phyloP scores from a whole-genome alignment of 352 stramenopile genomes.

The Phytophthora pistaciae region DNA sequence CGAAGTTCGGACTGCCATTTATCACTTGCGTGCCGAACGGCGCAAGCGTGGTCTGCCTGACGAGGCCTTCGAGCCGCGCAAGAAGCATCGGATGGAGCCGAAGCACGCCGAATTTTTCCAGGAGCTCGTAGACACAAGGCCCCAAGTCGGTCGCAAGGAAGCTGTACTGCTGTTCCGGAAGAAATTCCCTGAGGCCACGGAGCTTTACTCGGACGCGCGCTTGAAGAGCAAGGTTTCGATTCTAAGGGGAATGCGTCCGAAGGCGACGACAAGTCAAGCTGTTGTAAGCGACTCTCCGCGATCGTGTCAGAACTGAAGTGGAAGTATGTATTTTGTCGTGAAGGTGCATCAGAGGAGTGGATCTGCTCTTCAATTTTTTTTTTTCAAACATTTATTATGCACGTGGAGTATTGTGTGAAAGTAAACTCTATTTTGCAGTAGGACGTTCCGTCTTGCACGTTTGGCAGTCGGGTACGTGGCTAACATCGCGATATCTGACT shows the following conservation, averaged over 20 bases:
- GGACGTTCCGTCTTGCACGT: too few relatives aligned
- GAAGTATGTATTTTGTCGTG: too few relatives aligned
- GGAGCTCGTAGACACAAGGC: neutral
- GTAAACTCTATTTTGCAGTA: too few relatives aligned
- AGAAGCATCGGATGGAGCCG: constrained; percentile 3
- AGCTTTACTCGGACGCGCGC: constrained; percentile 1
- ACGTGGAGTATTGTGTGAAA: too few relatives aligned
- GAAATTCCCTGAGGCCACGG: neutral
- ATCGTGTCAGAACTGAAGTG: neutral
- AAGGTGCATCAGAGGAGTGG: too few relatives aligned
- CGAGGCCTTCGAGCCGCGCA: neutral
- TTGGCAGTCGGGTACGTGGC: too few relatives aligned
- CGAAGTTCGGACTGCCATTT: constrained; percentile 1
- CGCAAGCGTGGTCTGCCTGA: neutral
- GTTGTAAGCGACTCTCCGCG: neutral
- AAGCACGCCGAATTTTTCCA: neutral
- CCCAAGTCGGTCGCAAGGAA: neutral
- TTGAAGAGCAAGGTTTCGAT: constrained; percentile 10
- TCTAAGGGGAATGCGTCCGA: neutral
- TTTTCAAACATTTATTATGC: too few relatives aligned
- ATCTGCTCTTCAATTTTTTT: too few relatives aligned
- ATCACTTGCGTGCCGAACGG: neutral
- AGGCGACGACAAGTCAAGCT: neutral
- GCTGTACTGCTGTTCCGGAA: constrained; percentile 6
- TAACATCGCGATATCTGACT: too few relatives aligned